Evolutionary conservation across 2,329 filamentous ascomycete genomes (phyloP).

Genomic region (Beauveria medogensis): DNA sequence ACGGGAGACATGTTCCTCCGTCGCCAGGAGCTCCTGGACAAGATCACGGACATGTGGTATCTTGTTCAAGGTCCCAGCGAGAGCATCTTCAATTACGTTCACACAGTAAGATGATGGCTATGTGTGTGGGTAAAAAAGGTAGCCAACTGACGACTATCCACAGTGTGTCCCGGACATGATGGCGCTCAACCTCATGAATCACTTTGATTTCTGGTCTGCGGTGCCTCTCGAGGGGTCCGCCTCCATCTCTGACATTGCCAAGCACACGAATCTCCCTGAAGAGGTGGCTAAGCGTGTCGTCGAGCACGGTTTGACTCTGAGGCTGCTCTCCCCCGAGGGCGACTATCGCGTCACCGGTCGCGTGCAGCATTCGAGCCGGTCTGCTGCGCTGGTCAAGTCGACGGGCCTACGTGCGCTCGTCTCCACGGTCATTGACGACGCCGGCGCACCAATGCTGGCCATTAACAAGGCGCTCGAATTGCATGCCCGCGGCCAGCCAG

Average conservation of each 20-base stretch:
- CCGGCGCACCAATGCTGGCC: conserved; percentile 28
- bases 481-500: conserved; percentile 23
- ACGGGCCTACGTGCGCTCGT: conserved; percentile 28
- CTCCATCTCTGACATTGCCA: conserved; percentile 32
- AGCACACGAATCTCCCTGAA: conserved; percentile 27
- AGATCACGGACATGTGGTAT: conserved; percentile 37
- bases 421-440: conserved; percentile 29
- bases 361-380: conserved; percentile 30
- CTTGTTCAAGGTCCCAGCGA: conserved; percentile 41
- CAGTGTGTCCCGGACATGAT: conserved; percentile 37
- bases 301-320: conserved; percentile 30
- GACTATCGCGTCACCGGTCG: conserved; percentile 17
- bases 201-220: conserved; percentile 44
- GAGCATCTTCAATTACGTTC: conserved; percentile 38
- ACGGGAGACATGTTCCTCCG: conserved; percentile 34
- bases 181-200: conserved; percentile 38
- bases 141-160: conserved; percentile 12
- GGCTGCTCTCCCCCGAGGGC: conserved; percentile 25
- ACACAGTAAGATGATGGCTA: conserved; percentile 23
- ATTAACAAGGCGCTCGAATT: conserved; percentile 25
- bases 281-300: conserved; percentile 31
- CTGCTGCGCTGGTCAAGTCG: conserved; percentile 27
- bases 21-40: conserved; percentile 36
- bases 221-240: conserved; percentile 40
- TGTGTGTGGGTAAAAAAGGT: too few relatives aligned